A percentile compares a stretch with the other conserved stretches of the same genome.
These are phyloP conservation scores for Suillus alpinus DNA, from an alignment of 768 basidiomycete species.

Conservation along the genomic window DNA sequence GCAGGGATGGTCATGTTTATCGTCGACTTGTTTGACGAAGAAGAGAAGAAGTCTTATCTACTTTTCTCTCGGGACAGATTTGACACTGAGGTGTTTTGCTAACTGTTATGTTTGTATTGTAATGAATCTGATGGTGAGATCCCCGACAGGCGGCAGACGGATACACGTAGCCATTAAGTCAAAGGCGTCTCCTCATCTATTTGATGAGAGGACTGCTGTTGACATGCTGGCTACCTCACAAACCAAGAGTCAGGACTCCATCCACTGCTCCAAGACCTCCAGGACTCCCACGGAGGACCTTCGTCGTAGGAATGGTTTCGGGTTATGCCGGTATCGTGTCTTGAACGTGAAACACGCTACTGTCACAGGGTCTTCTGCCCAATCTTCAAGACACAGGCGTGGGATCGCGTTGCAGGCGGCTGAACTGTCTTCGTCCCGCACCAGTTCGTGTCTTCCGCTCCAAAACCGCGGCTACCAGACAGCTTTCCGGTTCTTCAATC, in stretches of 20 bases:
- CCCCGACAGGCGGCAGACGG: too few relatives aligned
- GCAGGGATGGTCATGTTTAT: slow-evolving; percentile 68
- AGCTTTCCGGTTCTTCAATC: slow-evolving; percentile 29
- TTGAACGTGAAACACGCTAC: slow-evolving; percentile 81
- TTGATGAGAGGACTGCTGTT: too few relatives aligned
- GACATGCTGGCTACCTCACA: too few relatives aligned
- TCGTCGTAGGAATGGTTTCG: slow-evolving; percentile 46
- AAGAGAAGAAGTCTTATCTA: slow-evolving; percentile 77
- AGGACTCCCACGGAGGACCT: not conserved
- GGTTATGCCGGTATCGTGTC: slow-evolving; percentile 78
- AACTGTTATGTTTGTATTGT: not conserved
- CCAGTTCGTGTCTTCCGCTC: slow-evolving; percentile 6
- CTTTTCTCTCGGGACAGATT: slow-evolving; percentile 80
- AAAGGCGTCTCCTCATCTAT: too few relatives aligned
- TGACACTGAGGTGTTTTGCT: slow-evolving; percentile 65
- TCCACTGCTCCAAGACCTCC: not conserved
- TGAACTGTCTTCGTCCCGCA: slow-evolving; percentile 36
- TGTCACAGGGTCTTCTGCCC: slow-evolving; percentile 50
- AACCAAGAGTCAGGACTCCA: too few relatives aligned
- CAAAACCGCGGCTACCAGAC: slow-evolving; percentile 22
- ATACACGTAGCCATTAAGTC: too few relatives aligned
- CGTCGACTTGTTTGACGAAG: slow-evolving; percentile 77
- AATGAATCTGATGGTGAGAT: not conserved
- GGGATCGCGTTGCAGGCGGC: slow-evolving; percentile 92
- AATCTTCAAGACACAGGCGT: slow-evolving; percentile 66